Base-by-base conservation (phyloP, 2,329 filamentous ascomycete genomes). In the Cyphellophora europaea region DNA sequence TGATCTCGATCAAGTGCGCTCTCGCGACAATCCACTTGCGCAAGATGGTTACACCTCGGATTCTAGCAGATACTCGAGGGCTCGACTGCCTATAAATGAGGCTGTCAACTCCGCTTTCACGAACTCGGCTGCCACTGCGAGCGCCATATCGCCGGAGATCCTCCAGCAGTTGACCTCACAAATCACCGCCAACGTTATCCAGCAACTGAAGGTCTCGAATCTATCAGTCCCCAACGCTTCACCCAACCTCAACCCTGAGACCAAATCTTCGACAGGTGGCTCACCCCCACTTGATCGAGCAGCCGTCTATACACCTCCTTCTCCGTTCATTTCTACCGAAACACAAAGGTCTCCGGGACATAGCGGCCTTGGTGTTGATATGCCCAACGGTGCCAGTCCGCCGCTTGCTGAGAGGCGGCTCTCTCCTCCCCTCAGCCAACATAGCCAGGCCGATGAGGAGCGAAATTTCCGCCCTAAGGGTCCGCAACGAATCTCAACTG, bases 171-270 rank as follows among this genome's bases (percentile, higher is more conserved):
- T 79, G 45, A 51, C 48, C 5, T 44, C 48, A 18, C 69, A 75
- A 43, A 76, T 79, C 45, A 77, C 72, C 1, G 67, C 68, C 36
- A 69, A 62, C 37, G 67, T 75, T 16, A 70, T 75, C 31, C 71
- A 74, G 52, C 70, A 77, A 38, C 61, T 76, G 45, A 74, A 69
- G 47, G 60, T 57, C 27, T 57, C 63, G 31, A 62, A 61, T 30
- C 41, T 63, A 8, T 27, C 39, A 49, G 57, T 35, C 36, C 36
- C 48, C 54, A 52, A 33, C 32, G 46, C 36, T 11, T 32, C 30
- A 32, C 13, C 17, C 8, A 12, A 14, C 11, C 3, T 19, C 17
- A n/a, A 47, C 44, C 11, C 36, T n/a, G 37, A 40, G 28, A 66
- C 65, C 30, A 63, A 59, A 30, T 65, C 62, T 13, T 63, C 66